Conservation (phyloP, 495 filamentous ascomycete genomes). For the Geopyxis carbonaria region DNA sequence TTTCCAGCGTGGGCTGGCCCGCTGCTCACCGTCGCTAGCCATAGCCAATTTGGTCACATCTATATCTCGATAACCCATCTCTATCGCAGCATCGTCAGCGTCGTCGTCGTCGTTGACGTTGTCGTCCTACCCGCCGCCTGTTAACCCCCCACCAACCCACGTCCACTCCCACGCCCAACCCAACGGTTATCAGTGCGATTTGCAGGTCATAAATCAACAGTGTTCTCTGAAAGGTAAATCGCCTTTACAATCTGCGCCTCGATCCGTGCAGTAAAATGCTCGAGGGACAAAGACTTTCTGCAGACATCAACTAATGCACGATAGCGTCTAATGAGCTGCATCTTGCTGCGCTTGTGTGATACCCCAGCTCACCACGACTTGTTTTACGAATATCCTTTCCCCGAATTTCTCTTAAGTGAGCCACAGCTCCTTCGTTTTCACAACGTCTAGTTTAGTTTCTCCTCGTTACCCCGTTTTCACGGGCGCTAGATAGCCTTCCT, state of each 20-base stretch:
- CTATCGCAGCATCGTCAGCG: too few species aligned
- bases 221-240: too few species aligned
- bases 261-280: slow-evolving; percentile 3
- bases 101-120: too few species aligned
- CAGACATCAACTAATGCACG: slow-evolving; percentile 3
- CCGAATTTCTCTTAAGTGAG: background rate
- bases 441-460: too few species aligned
- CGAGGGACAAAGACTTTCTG: background rate
- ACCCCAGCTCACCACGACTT: background rate
- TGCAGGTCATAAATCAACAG: too few species aligned
- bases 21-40: background rate
- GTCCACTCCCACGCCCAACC: too few species aligned
- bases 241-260: too few species aligned
- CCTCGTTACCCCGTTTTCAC: background rate
- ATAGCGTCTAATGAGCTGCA: slow-evolving; percentile 1
- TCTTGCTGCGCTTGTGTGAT: background rate
- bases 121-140: too few species aligned
- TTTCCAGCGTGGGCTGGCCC: slow-evolving; percentile 6
- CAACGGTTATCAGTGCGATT: too few species aligned
- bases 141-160: too few species aligned
- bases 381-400: background rate
- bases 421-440: background rate
- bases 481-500: background rate
- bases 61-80: too few species aligned
- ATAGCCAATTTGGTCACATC: too few species aligned